A percentile compares a stretch with the other conserved stretches of the same genome.
phyloP scores from a whole-genome alignment of 257 asterid genomes.

The Buddleja alternifolia region DNA sequence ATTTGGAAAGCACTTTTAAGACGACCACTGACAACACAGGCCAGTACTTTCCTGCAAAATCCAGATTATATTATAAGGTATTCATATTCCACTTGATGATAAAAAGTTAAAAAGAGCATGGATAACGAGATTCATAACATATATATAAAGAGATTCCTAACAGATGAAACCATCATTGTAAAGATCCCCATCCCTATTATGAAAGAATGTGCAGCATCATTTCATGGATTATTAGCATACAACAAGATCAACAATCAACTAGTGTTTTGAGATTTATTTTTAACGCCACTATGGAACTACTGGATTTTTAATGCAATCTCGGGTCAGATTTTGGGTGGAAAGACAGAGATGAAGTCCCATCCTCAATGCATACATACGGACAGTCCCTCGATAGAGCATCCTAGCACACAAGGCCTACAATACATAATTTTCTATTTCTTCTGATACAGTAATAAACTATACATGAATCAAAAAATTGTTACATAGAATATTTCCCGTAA shows the following conservation, averaged over 20 bases:
- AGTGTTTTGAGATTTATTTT: neutral
- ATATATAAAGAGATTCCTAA: too few relatives aligned
- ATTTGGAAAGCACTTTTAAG: constrained; percentile 97
- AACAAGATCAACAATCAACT: constrained; percentile 2
- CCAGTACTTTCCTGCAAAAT: constrained; percentile 87
- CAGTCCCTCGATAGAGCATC: constrained; percentile 17
- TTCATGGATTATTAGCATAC: neutral
- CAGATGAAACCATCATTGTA: neutral
- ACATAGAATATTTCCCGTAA: constrained; percentile 14
- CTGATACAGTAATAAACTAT: constrained; percentile 3
- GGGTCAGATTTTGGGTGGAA: neutral
- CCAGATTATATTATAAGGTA: constrained; percentile 30
- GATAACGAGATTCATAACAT: constrained; percentile 7
- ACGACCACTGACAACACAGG: constrained; percentile 97
- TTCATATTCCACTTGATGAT: constrained; percentile 24
- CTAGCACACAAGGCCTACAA: constrained; percentile 4
- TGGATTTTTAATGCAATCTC: neutral
- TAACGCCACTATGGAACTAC: neutral
- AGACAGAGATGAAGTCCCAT: constrained; percentile 11
- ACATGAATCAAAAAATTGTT: constrained; percentile 13
- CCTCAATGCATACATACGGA: neutral
- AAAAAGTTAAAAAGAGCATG: neutral
- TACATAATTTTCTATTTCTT: constrained; percentile 4
- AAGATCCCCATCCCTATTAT: neutral
- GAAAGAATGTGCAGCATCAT: constrained; percentile 1